A percentile compares a stretch with the other conserved stretches of the same genome.
phyloP scores from a whole-genome alignment of 495 filamentous ascomycete genomes.

The Jackrogersella minutella region DNA sequence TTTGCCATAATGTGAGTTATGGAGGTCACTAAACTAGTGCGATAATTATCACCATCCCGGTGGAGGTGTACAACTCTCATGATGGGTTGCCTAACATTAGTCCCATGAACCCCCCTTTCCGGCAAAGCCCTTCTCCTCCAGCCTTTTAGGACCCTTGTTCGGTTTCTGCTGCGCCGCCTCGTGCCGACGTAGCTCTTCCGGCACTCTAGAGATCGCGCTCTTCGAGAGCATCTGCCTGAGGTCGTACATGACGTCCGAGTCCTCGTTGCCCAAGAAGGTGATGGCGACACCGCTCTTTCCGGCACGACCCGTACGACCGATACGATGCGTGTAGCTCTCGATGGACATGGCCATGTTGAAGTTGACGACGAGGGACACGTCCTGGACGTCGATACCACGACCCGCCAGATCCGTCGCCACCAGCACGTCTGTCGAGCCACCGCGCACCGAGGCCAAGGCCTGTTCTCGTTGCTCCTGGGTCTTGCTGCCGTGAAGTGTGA shows the following conservation, averaged over 20 bases:
- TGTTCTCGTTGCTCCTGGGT: constrained; percentile 98
- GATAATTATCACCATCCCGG: too few relatives aligned
- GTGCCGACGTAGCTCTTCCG: constrained; percentile 92
- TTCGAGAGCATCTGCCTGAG: constrained; percentile 96
- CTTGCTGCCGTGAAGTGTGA: constrained; percentile 94
- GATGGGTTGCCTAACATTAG: constrained; percentile 1
- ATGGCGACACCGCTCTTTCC: constrained; percentile 98
- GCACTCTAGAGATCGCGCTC: constrained; percentile 86
- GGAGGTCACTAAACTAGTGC: too few relatives aligned
- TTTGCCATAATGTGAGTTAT: too few relatives aligned
- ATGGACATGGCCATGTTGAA: constrained; percentile 98
- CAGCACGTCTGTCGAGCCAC: constrained; percentile 82
- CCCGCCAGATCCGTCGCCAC: constrained; percentile 97
- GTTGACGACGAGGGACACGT: constrained; percentile 94
- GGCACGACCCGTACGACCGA: constrained; percentile 96
- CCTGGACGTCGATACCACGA: constrained; percentile 96
- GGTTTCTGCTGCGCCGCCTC: constrained; percentile 89
- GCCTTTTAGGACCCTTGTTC: constrained; percentile 47
- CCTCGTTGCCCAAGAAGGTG: constrained; percentile 94
- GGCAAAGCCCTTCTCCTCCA: constrained; percentile 39
- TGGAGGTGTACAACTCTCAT: background rate
- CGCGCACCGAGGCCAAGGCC: constrained; percentile 84
- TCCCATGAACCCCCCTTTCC: constrained; percentile 36
- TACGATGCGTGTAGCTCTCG: constrained; percentile 96
- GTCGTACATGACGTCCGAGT: constrained; percentile 93